phyloP scores from a whole-genome alignment of 164 flowering plant genomes.

The Magnolia kwangsiensis region DNA sequence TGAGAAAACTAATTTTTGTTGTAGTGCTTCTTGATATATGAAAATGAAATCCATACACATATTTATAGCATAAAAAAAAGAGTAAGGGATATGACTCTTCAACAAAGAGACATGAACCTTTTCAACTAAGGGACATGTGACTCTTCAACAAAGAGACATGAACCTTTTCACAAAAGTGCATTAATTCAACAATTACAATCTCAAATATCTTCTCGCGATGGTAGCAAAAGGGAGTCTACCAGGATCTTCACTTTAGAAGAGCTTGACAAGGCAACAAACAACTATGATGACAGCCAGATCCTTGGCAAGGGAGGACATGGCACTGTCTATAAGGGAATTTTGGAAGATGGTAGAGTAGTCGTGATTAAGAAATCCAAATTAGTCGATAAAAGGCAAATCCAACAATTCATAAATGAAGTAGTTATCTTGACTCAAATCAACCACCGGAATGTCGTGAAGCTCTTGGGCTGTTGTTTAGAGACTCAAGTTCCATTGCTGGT shows the following conservation, averaged over 20 bases:
- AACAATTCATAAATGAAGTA: constrained; percentile 24
- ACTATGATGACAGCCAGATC: constrained; percentile 6
- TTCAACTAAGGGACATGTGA: too few relatives aligned
- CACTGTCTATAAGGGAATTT: constrained; percentile 19
- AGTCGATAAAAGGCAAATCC: constrained; percentile 20
- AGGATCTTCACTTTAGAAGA: constrained; percentile 14
- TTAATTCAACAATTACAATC: too few relatives aligned
- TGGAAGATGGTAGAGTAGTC: constrained; percentile 9
- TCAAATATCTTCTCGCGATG: not conserved
- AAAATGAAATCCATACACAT: too few relatives aligned
- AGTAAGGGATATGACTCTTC: too few relatives aligned
- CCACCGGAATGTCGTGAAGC: constrained; percentile 24
- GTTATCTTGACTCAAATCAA: constrained; percentile 21
- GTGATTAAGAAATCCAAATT: constrained; percentile 23
- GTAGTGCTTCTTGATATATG: too few relatives aligned
- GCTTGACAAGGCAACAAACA: constrained; percentile 14
- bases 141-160: too few relatives aligned
- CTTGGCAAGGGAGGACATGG: constrained; percentile 18
- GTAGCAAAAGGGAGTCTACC: not conserved
- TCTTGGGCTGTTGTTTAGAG: constrained; percentile 8
- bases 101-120: too few relatives aligned
- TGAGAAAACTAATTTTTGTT: too few relatives aligned
- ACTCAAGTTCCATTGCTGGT: constrained; percentile 26
- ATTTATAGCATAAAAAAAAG: too few relatives aligned
- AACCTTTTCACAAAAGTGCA: too few relatives aligned